These are phyloP conservation scores for Mycena metata DNA, from an alignment of 768 basidiomycete species.

Conservation along the genomic window DNA sequence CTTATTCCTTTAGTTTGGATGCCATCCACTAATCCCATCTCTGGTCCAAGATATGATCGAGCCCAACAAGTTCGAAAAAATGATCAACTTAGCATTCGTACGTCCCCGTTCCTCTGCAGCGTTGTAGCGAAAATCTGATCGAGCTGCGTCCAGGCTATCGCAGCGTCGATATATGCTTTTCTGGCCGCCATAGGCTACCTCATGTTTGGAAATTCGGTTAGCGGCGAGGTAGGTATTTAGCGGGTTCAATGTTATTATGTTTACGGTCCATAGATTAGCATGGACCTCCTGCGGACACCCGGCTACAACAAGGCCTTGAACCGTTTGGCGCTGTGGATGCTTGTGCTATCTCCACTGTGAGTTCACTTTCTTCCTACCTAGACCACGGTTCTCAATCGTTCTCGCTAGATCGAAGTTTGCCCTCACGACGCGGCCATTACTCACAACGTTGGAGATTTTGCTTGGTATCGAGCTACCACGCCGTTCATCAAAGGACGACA, in stretches of 20 bases:
- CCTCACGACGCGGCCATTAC: conserved; percentile 86
- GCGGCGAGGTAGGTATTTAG: conserved; percentile 74
- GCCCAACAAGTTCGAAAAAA: conserved; percentile 81
- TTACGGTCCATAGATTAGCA: conserved; percentile 71
- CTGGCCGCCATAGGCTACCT: conserved; percentile 88
- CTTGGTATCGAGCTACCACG: conserved; percentile 71
- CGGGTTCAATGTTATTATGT: conserved; percentile 5
- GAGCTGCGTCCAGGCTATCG: conserved; percentile 59
- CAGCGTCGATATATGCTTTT: conserved; percentile 72
- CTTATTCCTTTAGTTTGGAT: conserved; percentile 73
- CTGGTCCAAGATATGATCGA: conserved; percentile 91
- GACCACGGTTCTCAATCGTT: neutral
- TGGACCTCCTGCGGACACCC: conserved; percentile 78
- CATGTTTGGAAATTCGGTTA: conserved; percentile 89
- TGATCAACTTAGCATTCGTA: conserved; percentile 91
- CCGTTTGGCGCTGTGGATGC: conserved; percentile 83
- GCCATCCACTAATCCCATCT: conserved; percentile 93
- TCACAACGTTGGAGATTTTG: conserved; percentile 84
- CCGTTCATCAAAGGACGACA: conserved; percentile 50
- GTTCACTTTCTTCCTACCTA: conserved; percentile 41
- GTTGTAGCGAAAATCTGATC: neutral
- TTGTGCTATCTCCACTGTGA: conserved; percentile 83
- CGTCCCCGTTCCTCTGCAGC: conserved; percentile 43
- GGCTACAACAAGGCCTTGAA: conserved; percentile 83
- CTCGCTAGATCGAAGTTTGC: conserved; percentile 85